These are phyloP conservation scores for Kurtzmaniella cleridarum DNA, from an alignment of 805 yeast genomes.

Conservation along the genomic window DNA sequence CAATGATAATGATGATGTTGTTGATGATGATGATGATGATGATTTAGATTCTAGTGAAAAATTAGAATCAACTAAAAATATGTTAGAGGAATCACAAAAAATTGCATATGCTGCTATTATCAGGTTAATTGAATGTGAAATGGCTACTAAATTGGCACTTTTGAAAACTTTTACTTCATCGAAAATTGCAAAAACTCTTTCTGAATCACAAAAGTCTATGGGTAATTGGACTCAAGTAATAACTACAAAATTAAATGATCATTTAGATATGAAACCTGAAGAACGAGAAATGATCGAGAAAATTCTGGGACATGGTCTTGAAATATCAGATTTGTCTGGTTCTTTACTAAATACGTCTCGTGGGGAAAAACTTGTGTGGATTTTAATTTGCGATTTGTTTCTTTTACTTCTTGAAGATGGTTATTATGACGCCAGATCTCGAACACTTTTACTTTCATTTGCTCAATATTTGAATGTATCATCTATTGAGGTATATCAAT, in stretches of 20 bases:
- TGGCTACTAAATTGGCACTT: slow-evolving; percentile 75
- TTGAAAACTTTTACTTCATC: slow-evolving; percentile 47
- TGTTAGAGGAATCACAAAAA: slow-evolving; percentile 78
- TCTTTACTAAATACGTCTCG: slow-evolving; percentile 37
- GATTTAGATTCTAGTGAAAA: slow-evolving; percentile 53
- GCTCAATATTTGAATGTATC: slow-evolving; percentile 56
- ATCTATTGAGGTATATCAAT: slow-evolving; percentile 72
- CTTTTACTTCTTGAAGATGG: slow-evolving; percentile 76
- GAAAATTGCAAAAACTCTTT: slow-evolving; percentile 54
- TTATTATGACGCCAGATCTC: slow-evolving; percentile 82
- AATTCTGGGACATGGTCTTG: slow-evolving; percentile 77
- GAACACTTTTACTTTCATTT: slow-evolving; percentile 68
- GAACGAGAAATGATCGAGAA: slow-evolving; percentile 86
- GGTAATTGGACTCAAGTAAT: slow-evolving; percentile 80
- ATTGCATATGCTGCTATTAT: slow-evolving; percentile 89
- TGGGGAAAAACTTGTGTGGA: slow-evolving; percentile 63
- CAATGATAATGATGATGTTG: slow-evolving; percentile 19
- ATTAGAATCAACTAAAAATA: slow-evolving; percentile 69
- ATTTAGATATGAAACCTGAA: slow-evolving; percentile 68
- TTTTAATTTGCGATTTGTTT: slow-evolving; percentile 86
- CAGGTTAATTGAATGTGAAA: slow-evolving; percentile 66
- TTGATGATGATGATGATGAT: slow-evolving; percentile 29
- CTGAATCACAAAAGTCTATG: slow-evolving; percentile 67
- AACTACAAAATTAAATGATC: slow-evolving; percentile 68
- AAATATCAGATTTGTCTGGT: slow-evolving; percentile 62